These are phyloP conservation scores for Hypoxylon sp. DNA, from an alignment of 2,329 filamentous ascomycete genomes.

Conservation along the genomic window DNA sequence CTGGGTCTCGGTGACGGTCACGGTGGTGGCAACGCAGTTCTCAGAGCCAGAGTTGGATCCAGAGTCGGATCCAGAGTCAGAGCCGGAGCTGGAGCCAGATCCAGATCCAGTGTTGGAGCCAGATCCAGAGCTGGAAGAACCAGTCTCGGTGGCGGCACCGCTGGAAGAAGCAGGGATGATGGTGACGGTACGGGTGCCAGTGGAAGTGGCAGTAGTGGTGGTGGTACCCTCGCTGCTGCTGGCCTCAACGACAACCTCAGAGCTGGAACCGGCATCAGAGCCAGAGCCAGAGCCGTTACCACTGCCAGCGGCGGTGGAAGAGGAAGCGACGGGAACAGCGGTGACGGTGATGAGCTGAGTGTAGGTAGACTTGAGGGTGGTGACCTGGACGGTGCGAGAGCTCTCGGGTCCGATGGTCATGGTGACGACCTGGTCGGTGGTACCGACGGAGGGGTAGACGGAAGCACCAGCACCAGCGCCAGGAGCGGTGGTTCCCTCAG, in stretches of 20 bases:
- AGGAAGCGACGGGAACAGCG: conserved; percentile 30
- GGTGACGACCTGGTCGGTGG: conserved; percentile 38
- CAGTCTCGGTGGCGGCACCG: conserved; percentile 22
- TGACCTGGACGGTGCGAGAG: conserved; percentile 42
- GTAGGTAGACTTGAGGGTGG: conserved; percentile 45
- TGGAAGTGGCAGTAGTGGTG: conserved; percentile 45
- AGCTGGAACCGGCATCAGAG: neutral
- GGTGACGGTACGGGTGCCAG: conserved; percentile 46
- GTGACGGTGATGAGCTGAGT: conserved; percentile 44
- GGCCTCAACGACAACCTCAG: conserved; percentile 2
- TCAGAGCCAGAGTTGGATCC: conserved; percentile 17
- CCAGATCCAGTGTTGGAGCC: conserved; percentile 23
- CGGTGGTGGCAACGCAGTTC: conserved; percentile 41
- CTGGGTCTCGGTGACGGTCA: conserved; percentile 45
- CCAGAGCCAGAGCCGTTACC: conserved; percentile 1
- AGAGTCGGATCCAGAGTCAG: conserved; percentile 11
- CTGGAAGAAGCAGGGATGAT: conserved; percentile 29
- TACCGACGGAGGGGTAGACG: conserved; percentile 22
- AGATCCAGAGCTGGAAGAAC: too few species aligned
- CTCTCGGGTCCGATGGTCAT: conserved; percentile 44
- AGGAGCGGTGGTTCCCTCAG: conserved; percentile 8
- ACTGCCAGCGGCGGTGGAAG: conserved; percentile 22
- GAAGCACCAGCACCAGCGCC: conserved; percentile 17
- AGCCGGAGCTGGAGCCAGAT: conserved; percentile 14
- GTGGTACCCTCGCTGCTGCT: conserved; percentile 39